Evolutionary conservation across 768 basidiomycete species (phyloP).

Genomic region (Holtermanniella nyarrowii): DNA sequence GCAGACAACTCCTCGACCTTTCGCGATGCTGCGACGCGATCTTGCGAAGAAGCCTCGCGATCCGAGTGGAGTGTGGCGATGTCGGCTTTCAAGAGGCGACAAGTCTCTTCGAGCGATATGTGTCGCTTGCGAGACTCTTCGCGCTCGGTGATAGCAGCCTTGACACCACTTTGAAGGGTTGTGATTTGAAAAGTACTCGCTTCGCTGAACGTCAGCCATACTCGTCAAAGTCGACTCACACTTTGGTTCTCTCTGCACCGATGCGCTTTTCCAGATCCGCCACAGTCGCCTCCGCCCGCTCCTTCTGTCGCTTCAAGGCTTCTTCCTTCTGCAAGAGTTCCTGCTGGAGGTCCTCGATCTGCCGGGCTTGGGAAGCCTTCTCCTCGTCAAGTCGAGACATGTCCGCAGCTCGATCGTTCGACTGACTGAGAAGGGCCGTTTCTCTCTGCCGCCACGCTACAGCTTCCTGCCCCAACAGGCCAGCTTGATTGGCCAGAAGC

Average conservation of each 20-base stretch:
- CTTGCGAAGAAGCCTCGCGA: constrained; percentile 7
- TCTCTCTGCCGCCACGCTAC: constrained; percentile 59
- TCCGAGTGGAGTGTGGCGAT: constrained; percentile 16
- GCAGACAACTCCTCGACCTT: constrained; percentile 14
- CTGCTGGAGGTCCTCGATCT: constrained; percentile 60
- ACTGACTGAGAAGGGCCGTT: constrained; percentile 51
- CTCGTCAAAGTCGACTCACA: constrained; percentile 45
- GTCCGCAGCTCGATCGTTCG: constrained; percentile 52
- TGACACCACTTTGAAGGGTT: constrained; percentile 56
- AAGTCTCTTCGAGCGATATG: constrained; percentile 64
- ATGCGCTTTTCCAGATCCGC: constrained; percentile 65
- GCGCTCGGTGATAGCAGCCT: constrained; percentile 65
- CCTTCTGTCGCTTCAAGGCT: constrained; percentile 61
- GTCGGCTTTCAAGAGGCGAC: constrained; percentile 45
- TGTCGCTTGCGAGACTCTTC: constrained; percentile 69
- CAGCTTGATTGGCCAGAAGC: constrained; percentile 63
- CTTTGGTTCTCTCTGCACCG: constrained; percentile 53
- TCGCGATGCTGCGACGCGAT: constrained; percentile 14
- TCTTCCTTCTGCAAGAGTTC: constrained; percentile 67
- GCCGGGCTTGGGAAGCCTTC: constrained; percentile 54
- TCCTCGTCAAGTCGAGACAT: constrained; percentile 53
- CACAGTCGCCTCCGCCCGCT: constrained; percentile 56
- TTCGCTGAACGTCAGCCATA: constrained; percentile 47
- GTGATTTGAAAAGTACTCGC: constrained; percentile 46
- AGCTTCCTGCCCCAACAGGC: constrained; percentile 67